Percentiles rank a stretch among this genome's conserved stretches.
Conservation (phyloP, 805 yeast genomes). For the Candida endomychidarum region DNA sequence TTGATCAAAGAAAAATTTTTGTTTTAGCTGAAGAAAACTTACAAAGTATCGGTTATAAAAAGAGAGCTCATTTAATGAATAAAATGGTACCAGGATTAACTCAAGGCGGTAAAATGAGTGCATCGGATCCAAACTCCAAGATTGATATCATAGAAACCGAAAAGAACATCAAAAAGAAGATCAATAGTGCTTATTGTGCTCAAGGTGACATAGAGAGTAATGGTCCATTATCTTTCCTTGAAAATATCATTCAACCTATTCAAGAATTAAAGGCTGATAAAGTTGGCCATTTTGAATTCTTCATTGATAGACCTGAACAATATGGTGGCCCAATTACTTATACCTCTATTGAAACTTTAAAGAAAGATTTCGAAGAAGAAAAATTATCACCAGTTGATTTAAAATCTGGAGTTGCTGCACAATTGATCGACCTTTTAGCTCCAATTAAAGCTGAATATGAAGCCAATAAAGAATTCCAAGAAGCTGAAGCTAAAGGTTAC, state of each 20-base stretch:
- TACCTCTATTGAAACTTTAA: slow-evolving; percentile 63
- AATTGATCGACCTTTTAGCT: slow-evolving; percentile 73
- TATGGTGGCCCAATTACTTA: slow-evolving; percentile 92
- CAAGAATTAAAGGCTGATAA: slow-evolving; percentile 68
- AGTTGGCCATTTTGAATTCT: slow-evolving; percentile 58
- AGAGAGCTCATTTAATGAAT: slow-evolving; percentile 98
- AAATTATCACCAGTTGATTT: slow-evolving; percentile 90
- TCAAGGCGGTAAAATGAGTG: slow-evolving; percentile 98
- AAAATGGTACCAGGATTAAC: slow-evolving; percentile 97
- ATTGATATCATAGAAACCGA: slow-evolving; percentile 92
- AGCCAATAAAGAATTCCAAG: slow-evolving; percentile 67
- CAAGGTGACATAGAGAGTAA: slow-evolving; percentile 90
- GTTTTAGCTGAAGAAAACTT: slow-evolving; percentile 95
- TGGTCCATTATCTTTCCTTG: slow-evolving; percentile 83
- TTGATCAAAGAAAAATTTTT: slow-evolving; percentile 96
- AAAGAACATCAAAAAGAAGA: slow-evolving; percentile 83
- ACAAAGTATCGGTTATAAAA: slow-evolving; percentile 84
- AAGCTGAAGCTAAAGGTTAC: slow-evolving; percentile 76
- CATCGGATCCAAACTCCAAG: slow-evolving; percentile 97
- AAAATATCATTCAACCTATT: slow-evolving; percentile 83
- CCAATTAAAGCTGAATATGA: slow-evolving; percentile 78
- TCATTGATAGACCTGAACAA: slow-evolving; percentile 89
- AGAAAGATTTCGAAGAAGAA: slow-evolving; percentile 68
- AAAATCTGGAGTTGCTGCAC: slow-evolving; percentile 87
- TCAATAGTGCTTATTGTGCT: slow-evolving; percentile 89